Conservation (phyloP, 495 filamentous ascomycete species). For the Xylaria acuta region DNA sequence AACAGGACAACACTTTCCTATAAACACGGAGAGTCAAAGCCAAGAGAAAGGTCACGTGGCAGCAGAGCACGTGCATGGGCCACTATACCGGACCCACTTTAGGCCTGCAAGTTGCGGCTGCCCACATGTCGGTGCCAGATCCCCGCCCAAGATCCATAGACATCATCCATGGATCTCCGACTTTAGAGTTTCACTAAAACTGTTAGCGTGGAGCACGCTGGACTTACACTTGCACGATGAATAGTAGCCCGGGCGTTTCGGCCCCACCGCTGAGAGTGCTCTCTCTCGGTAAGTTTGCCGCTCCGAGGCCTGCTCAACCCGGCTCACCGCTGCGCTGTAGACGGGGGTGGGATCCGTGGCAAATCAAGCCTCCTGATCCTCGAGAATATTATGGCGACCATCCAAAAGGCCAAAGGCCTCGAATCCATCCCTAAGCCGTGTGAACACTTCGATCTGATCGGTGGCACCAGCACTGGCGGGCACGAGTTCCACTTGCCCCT, state of each 20-base stretch:
- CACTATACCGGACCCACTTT: background rate
- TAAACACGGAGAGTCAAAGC: background rate
- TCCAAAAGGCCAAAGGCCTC: slow-evolving; percentile 29
- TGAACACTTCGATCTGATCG: slow-evolving; percentile 44
- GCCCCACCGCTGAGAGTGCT: slow-evolving; percentile 24
- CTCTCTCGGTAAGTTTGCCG: slow-evolving; percentile 21
- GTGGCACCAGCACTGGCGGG: slow-evolving; percentile 46
- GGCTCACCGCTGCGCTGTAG: slow-evolving; percentile 9
- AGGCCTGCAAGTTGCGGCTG: background rate
- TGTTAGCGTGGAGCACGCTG: background rate
- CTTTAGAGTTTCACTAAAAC: background rate
- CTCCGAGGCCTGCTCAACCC: background rate
- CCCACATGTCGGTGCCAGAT: background rate
- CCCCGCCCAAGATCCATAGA: background rate
- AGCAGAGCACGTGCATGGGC: background rate
- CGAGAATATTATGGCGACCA: slow-evolving; percentile 37
- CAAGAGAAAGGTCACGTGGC: background rate
- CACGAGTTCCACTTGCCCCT: slow-evolving; percentile 9
- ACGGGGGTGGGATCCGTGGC: slow-evolving; percentile 48
- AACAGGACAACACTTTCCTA: too few species aligned
- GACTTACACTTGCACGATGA: too few species aligned
- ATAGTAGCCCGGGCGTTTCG: background rate
- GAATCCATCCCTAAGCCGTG: slow-evolving; percentile 35
- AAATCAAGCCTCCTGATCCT: slow-evolving; percentile 43
- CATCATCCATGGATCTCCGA: too few species aligned